Evolutionary conservation across 352 stramenopile species (phyloP), one percentile per base, ranked within the genome.

Genomic region (Globisporangium carolinianum): DNA sequence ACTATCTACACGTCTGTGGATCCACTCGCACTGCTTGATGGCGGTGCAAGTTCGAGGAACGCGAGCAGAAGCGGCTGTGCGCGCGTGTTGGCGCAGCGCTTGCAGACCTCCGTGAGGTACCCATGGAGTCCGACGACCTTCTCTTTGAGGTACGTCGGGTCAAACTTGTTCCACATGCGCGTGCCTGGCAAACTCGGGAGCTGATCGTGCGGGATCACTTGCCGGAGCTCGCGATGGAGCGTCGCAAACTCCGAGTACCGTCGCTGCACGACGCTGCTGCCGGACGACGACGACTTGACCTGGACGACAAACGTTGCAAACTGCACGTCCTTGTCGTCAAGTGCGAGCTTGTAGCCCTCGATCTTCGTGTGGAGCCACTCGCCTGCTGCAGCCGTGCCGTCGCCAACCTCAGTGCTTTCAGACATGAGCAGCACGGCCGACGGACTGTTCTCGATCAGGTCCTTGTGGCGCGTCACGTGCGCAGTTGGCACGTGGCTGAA

Each of bases 91-190:
- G 79, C 78, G 51, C 76, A 92, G 5, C 76, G 68, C 65, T 88
- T 87, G 69, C 78, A 87, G 11, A 92, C 65, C 58, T 88, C 76
- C 9, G 72, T 78, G 10, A 92, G 60, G 65, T 92, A 92, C 5
- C 75, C 75, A 39, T 89, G 80, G 37, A 92, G 70, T 3, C 56
- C 73, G 10, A 90, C 76, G 2, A 79, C 79, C 57, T 92, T 92
- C 42, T 90, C 68, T 58, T 90, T 92, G 38, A 94, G 54, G 60
- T 94, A 94, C 8, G 69, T 73, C 3, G 82, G 76, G 15, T 94
- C 85, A 43, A 93, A 87, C 60, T 92, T 92, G 70, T 81, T 86
- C 82, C 82, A 94, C 66, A 94, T 83, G 42, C 85, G 72, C 14
- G 85, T 93, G 3, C 73, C 61, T 0, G 85, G 85, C 39, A 94